phyloP scores from a whole-genome alignment of 2,329 filamentous ascomycete species.

The Phyllosticta ampelicida region DNA sequence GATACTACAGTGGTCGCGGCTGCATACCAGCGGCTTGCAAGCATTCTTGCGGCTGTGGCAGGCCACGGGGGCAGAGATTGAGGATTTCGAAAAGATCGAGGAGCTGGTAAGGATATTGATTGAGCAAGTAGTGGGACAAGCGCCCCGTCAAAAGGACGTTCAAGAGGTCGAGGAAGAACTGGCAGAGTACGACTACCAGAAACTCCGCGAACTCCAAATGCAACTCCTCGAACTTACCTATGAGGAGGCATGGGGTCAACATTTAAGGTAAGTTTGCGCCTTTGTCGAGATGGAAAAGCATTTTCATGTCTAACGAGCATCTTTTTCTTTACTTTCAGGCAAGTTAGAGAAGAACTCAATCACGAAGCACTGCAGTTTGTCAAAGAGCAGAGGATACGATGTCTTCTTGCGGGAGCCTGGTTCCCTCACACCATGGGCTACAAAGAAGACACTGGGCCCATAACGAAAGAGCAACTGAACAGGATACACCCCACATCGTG shows the following conservation, averaged over 20 bases:
- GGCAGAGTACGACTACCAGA: constrained; percentile 66
- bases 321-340: constrained; percentile 31
- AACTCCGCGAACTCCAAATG: constrained; percentile 82
- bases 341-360: constrained; percentile 83
- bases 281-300: not conserved
- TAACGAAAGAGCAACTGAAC: constrained; percentile 31
- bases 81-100: constrained; percentile 87
- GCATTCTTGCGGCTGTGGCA: constrained; percentile 92
- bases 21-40: constrained; percentile 77
- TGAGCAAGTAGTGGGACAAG: constrained; percentile 78
- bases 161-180: constrained; percentile 84
- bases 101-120: constrained; percentile 79
- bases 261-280: constrained; percentile 46
- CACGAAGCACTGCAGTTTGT: constrained; percentile 91
- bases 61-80: constrained; percentile 67
- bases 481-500: constrained; percentile 47
- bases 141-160: constrained; percentile 71
- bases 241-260: constrained; percentile 87
- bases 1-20: constrained; percentile 80
- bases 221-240: constrained; percentile 82
- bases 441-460: constrained; percentile 36
- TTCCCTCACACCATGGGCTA: constrained; percentile 51
- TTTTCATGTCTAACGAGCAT: constrained; percentile 12
- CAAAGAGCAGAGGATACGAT: constrained; percentile 90
- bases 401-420: constrained; percentile 81